Percentiles rank a stretch among this genome's conserved stretches.
These are phyloP conservation scores for Carex parvula DNA, from an alignment of 176 grass and related monocot species.

Conservation along the genomic window DNA sequence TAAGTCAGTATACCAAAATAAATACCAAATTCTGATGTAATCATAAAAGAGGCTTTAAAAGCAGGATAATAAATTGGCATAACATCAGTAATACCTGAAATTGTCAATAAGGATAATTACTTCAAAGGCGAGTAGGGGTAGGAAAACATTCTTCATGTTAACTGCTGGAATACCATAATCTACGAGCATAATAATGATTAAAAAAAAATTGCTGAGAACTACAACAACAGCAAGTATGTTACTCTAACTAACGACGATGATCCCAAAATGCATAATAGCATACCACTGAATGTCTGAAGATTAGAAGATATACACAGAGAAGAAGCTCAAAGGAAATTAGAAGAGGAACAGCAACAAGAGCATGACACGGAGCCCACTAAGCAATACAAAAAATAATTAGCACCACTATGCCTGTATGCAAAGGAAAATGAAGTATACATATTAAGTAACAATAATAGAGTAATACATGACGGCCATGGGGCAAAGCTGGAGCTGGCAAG, in stretches of 20 bases:
- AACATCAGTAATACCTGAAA: constrained; percentile 54
- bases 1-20: neutral
- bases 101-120: constrained; percentile 86
- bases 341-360: constrained; percentile 67
- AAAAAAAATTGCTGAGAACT: neutral
- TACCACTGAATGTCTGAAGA: constrained; percentile 52
- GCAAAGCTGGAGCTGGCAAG: constrained; percentile 87
- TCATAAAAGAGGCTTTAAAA: neutral
- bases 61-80: neutral
- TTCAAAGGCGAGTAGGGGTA: constrained; percentile 82
- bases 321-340: constrained; percentile 86
- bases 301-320: constrained; percentile 74
- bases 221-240: neutral
- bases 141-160: constrained; percentile 92
- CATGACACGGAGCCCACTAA: constrained; percentile 96
- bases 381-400: constrained; percentile 32
- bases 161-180: constrained; percentile 34
- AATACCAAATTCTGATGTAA: neutral
- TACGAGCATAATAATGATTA: constrained; percentile 25
- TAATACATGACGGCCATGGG: constrained; percentile 87
- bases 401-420: neutral
- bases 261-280: neutral
- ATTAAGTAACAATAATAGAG: neutral
- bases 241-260: neutral
- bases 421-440: constrained; percentile 1